Evolutionary conservation across 768 basidiomycete genomes (phyloP), one percentile per base, ranked within the genome.

Genomic region (Gymnopilus dilepis): DNA sequence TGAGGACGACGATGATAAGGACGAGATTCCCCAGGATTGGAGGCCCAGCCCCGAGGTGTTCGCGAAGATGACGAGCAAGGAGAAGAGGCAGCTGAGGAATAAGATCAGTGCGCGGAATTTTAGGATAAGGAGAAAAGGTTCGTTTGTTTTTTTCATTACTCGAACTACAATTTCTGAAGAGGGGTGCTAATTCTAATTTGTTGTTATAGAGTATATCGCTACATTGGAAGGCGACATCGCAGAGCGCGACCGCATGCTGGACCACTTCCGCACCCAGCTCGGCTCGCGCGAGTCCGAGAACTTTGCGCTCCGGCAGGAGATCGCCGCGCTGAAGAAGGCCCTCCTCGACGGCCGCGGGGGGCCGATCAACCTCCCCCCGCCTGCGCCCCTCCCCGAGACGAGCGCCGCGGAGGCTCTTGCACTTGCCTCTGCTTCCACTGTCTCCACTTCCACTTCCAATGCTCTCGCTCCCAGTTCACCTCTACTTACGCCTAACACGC

Each of bases 51-150:
- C 95, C 0, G 97, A 97, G 65, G 95, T 95, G 63, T 97, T 98
- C 79, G 89, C 92, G 72, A 98, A 94, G 75, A 91, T 99, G 86
- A 87, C 87, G 5, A 90, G 88, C 69, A 98, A 97, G 78, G 96
- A 99, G 80, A 99, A 99, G 76, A 80, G 97, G 8, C 97, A 99
- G 74, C 79, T 99, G 42, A 75, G 97, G 53, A 99, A 99, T 80
- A 99, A 99, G 87, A 95, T 98, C 67, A 91, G 89, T 65, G 97
- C 97, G 0, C 80, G 96, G 56, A 97, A 97, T 73, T 98, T 98
- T 77, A 84, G 97, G n/a, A 92, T 95, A 28, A 80, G 97, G 37
- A 82, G 95, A 74, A 99, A 98, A 80, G 96, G 94, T 92, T 28
- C 48, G 76, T 71, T 58, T 50, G 53, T 40, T 60, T 59, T 57